phyloP scores from a whole-genome alignment of 306 rosid genomes.

The Betula pendula region DNA sequence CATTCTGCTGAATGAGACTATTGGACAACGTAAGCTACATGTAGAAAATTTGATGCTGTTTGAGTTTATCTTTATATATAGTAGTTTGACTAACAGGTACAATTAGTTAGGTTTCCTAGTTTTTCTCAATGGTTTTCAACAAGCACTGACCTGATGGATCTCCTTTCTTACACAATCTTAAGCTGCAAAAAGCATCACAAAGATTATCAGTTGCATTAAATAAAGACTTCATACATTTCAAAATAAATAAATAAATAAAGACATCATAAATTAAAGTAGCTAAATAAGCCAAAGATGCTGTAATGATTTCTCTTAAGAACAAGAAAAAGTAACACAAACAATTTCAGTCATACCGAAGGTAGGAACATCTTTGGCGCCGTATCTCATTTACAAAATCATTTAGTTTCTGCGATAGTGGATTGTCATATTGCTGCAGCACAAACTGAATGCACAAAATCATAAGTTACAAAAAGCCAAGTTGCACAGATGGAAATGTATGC shows the following conservation, averaged over 20 bases:
- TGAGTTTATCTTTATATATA: neutral
- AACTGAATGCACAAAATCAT: constrained; percentile 46
- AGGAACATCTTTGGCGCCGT: constrained; percentile 88
- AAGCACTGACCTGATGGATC: constrained; percentile 84
- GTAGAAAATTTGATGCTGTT: neutral
- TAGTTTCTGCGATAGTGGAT: constrained; percentile 68
- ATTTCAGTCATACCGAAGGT: constrained; percentile 63
- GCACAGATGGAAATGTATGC: neutral
- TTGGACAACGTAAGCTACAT: neutral
- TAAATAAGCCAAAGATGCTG: constrained; percentile 11
- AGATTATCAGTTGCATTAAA: neutral
- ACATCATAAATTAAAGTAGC: neutral
- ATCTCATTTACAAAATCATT: constrained; percentile 89
- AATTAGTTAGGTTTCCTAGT: neutral
- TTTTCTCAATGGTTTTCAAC: constrained; percentile 4
- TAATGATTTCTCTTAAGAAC: neutral
- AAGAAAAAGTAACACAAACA: neutral
- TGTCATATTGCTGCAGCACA: constrained; percentile 75
- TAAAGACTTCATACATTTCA: neutral
- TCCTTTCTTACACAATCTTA: constrained; percentile 86
- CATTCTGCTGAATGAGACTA: neutral
- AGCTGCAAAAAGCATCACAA: constrained; percentile 47
- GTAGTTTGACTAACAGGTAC: neutral
- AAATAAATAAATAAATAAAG: neutral
- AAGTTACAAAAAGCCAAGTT: neutral